Evolutionary conservation across 331 rosid genomes (phyloP), one percentile per base, ranked within the genome.

Genomic region (Malus hybrid): DNA sequence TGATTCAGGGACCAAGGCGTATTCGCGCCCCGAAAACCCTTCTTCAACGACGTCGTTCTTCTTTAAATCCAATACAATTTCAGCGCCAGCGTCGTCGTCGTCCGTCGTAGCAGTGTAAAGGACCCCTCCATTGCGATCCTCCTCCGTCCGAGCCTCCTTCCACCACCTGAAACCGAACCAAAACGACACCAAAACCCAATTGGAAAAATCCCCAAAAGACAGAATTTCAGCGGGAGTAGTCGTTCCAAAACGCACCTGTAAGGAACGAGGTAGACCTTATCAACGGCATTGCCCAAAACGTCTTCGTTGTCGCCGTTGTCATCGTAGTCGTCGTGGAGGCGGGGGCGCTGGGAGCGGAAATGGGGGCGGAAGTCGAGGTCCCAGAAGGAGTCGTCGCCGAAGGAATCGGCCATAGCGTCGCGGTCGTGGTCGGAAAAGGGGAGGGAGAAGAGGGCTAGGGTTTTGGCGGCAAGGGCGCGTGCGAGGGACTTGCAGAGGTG

Each of bases 1-100:
- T 15, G 88, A 84, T 87, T 91, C 96, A 54, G 91, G 77, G 66
- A 93, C 84, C 88, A 93, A 76, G 2, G 96, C 98, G 77, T 87
- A 93, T 55, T 88, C 88, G 18, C 78, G 79, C 14, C 87, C 92
- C 1, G 93, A 89, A 85, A 80, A 76, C 52, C 88, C 89, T 63
- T 72, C 82, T 48, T 86, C 86, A 62, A 70, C 84, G 54, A 34
- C 68, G 56, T 77, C 88, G 56, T 81, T 84, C 83, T 84, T 91
- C 74, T 77, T 88, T 69, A 89, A 77, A 67, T 82, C 71, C 61
- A 93, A 79, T 19, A 77, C 68, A 76, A 93, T 82, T 13, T 85
- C 88, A 2, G 80, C 69, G 61, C 77, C 93, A 2, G 65, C 76
- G 31, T 74, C 89, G 57, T 75, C 93, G 5, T 66, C 71, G 22